Conservation (phyloP, 768 basidiomycete species). For the Podaxis pistillaris region DNA sequence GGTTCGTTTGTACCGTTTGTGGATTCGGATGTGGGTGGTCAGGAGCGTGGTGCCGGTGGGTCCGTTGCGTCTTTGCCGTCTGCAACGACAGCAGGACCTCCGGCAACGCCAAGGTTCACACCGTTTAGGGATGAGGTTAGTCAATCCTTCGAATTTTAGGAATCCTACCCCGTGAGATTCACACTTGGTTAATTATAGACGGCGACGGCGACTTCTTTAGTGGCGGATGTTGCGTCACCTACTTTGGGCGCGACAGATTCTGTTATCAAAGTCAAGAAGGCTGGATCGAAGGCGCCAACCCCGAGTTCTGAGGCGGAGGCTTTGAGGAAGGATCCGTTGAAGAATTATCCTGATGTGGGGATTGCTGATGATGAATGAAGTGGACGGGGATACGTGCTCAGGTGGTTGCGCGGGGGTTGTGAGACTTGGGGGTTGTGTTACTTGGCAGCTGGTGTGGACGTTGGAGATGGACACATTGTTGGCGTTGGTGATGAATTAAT, state of each 20-base stretch:
- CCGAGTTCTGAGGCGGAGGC: constrained; percentile 72
- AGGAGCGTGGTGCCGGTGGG: constrained; percentile 17
- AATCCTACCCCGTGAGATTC: neutral
- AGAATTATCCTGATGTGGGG: constrained; percentile 51
- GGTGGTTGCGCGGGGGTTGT: neutral
- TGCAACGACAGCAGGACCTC: constrained; percentile 20
- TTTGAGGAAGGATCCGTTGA: constrained; percentile 74
- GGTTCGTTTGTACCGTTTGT: constrained; percentile 20
- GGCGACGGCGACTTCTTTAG: neutral
- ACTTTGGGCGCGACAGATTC: constrained; percentile 43
- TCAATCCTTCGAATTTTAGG: constrained; percentile 12
- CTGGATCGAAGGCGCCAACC: constrained; percentile 38
- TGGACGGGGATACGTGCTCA: neutral
- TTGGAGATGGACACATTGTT: neutral
- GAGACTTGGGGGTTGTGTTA: neutral
- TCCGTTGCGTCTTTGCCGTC: neutral
- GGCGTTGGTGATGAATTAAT: neutral
- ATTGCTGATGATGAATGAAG: constrained; percentile 15
- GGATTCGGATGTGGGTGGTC: constrained; percentile 9
- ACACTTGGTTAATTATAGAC: constrained; percentile 2
- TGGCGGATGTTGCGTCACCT: constrained; percentile 18
- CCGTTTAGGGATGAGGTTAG: constrained; percentile 75
- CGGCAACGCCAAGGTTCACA: constrained; percentile 58
- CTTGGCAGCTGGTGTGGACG: neutral
- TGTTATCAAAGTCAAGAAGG: constrained; percentile 67